phyloP scores from a whole-genome alignment of 441 rosid species.

The Syzygium syzygioides region DNA sequence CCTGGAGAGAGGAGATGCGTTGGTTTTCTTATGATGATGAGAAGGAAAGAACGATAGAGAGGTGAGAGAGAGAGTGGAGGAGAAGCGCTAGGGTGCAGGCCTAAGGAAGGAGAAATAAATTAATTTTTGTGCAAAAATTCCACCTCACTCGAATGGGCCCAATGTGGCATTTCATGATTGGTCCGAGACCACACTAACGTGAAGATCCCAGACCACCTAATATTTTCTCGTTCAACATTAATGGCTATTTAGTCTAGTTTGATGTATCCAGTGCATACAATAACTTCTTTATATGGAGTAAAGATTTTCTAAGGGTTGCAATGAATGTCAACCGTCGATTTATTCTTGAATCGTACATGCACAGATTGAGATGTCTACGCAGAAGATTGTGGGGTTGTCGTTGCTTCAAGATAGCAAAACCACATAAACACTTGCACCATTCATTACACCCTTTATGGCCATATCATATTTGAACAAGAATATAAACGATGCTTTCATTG shows the following conservation, averaged over 20 bases:
- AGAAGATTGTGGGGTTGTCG: background rate
- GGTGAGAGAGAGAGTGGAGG: too few species aligned
- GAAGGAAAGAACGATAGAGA: too few species aligned
- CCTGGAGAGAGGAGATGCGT: too few species aligned
- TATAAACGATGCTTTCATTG: background rate
- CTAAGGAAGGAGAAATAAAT: too few species aligned
- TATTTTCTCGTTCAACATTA: background rate
- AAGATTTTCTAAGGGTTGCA: background rate
- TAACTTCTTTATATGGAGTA: background rate
- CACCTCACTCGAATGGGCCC: too few species aligned
- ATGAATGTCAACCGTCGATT: background rate
- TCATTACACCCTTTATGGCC: background rate
- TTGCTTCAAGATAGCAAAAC: background rate
- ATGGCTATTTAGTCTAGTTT: background rate
- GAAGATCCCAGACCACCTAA: too few species aligned
- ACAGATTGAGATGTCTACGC: background rate
- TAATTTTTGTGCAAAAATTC: too few species aligned
- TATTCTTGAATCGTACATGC: background rate
- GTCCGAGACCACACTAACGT: too few species aligned
- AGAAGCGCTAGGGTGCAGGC: too few species aligned
- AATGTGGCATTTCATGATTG: too few species aligned
- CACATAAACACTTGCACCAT: background rate
- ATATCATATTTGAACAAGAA: background rate
- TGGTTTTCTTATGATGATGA: too few species aligned
- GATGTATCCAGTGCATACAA: background rate